Percentiles rank a stretch among this genome's conserved stretches.
Evolutionary conservation across 164 flowering plant species (phyloP).

Genomic region (Kingdonia uniflora): DNA sequence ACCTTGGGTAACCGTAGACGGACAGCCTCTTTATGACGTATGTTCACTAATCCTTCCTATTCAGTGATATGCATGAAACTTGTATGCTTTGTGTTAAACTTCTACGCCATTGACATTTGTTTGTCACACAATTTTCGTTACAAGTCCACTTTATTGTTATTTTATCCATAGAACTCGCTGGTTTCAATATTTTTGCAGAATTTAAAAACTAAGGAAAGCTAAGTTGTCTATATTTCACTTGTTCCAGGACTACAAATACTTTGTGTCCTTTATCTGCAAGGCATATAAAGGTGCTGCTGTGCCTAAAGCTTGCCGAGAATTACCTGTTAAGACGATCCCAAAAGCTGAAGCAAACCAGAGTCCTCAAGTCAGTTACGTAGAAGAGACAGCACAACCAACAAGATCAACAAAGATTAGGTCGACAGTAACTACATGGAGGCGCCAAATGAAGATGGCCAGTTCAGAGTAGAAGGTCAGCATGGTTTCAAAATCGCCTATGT

Average conservation of each 20-base stretch:
- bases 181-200: not conserved
- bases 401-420: slow-evolving; percentile 8
- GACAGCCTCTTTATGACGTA: slow-evolving; percentile 74
- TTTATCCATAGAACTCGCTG: not conserved
- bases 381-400: slow-evolving; percentile 9
- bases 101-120: too few relatives aligned
- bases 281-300: slow-evolving; percentile 58
- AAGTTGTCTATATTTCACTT: not conserved
- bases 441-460: slow-evolving; percentile 13
- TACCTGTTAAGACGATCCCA: slow-evolving; percentile 10
- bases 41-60: slow-evolving; percentile 11
- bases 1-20: slow-evolving; percentile 90
- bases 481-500: too few relatives aligned
- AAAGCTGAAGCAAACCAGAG: slow-evolving; percentile 7
- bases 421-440: slow-evolving; percentile 11
- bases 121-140: too few relatives aligned
- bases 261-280: slow-evolving; percentile 49
- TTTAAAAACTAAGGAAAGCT: not conserved
- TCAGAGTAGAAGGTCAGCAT: too few relatives aligned
- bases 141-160: not conserved
- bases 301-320: slow-evolving; percentile 42
- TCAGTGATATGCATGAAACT: too few relatives aligned
- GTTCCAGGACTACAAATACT: slow-evolving; percentile 62
- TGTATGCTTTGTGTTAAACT: too few relatives aligned
- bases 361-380: slow-evolving; percentile 19